Evolutionary conservation across 352 stramenopile genomes (phyloP), one percentile per base, ranked within the genome.

Genomic region (Halophytophthora batemanensis): DNA sequence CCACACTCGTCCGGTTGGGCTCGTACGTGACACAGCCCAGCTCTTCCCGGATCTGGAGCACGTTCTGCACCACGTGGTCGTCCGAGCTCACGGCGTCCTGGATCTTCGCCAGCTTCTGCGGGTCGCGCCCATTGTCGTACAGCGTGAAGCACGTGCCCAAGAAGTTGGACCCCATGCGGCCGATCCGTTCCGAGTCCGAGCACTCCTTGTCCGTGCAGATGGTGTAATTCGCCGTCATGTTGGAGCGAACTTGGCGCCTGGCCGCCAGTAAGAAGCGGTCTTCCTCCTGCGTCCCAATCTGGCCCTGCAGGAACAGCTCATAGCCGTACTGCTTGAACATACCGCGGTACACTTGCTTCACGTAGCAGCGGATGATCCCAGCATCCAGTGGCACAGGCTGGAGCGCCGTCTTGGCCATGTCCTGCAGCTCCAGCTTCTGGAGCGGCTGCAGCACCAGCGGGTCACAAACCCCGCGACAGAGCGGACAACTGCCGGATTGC

Each of bases 241-340:
- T 98, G n/a, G n/a, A n/a, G n/a, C n/a, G n/a, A n/a, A n/a, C 59
- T 98, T 98, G 7, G 86, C 98, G 98, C 73, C 98, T 98, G 35
- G 85, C 91, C 14, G 90, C 96, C 57, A 99, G 85, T n/a, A 99
- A 63, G 71, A 99, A 99, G 15, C 84, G 86, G 53, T 98, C 90
- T 8, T 88, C 93, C 23, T 98, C 91, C 63, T 98, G 77, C 8
- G 82, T 93, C 0, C 82, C 82, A 48, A 93, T 88, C 56, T 91
- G 82, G 11, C 82, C 84, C 39, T 94, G 84, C 0, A 94, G 57
- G 34, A 87, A 93, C 51, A 94, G 53, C 28, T 94, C 84, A 28
- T 94, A 94, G 29, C 76, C 73, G 45, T 93, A 94, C 62, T 90
- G 80, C 58, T 93, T 92, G 66, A 94, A 92, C 68, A 94, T 75